Conservation (phyloP, 2,329 filamentous ascomycete species). For the Sarocladium kiliense region DNA sequence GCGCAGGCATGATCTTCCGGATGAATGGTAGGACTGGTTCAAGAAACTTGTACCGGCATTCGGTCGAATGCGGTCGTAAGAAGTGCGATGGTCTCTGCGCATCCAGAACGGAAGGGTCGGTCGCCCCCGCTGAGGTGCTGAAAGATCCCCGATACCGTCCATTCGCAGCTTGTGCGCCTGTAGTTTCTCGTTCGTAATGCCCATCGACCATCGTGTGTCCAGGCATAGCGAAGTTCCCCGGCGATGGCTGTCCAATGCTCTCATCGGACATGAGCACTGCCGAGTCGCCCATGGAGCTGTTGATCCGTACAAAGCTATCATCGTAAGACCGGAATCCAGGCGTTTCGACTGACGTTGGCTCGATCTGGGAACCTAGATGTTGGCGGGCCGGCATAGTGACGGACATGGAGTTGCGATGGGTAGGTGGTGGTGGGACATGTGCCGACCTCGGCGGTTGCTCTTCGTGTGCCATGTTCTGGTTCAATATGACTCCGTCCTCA, state of each 20-base stretch:
- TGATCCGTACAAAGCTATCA: constrained; percentile 8
- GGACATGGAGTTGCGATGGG: not conserved
- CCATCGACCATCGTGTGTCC: not conserved
- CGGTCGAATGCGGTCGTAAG: constrained; percentile 11
- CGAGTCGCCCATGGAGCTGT: constrained; percentile 13
- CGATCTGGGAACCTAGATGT: not conserved
- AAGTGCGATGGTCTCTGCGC: constrained; percentile 15
- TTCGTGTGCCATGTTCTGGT: not conserved
- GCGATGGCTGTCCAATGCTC: constrained; percentile 23
- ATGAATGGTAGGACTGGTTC: constrained; percentile 34
- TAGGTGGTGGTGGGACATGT: not conserved
- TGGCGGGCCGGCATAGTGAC: not conserved
- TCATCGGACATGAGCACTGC: constrained; percentile 22
- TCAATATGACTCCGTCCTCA: constrained; percentile 4
- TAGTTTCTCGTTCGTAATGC: constrained; percentile 14
- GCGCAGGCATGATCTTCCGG: constrained; percentile 30
- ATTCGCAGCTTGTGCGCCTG: constrained; percentile 14
- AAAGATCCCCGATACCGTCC: constrained; percentile 14
- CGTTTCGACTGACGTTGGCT: not conserved
- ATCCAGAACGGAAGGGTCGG: constrained; percentile 7
- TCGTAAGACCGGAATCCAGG: not conserved
- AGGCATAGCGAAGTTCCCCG: constrained; percentile 14
- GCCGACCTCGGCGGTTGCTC: not conserved
- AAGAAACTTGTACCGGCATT: constrained; percentile 33
- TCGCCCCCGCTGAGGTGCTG: constrained; percentile 12